Conservation (phyloP, 2,329 filamentous ascomycete genomes). For the Stagonosporopsis chrysanthemi region DNA sequence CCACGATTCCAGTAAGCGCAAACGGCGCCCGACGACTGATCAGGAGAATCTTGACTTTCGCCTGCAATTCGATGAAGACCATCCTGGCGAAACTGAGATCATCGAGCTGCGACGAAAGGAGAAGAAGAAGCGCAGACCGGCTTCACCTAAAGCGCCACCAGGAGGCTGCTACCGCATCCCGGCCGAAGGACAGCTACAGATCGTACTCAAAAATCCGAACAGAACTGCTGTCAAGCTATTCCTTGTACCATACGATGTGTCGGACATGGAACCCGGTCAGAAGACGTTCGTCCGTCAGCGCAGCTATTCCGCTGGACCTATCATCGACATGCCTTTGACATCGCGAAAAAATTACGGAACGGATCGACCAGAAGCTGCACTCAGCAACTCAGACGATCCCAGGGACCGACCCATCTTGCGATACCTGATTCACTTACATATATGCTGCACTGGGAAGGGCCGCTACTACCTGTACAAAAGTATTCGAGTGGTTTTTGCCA, state of each 20-base stretch:
- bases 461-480: conserved; percentile 91
- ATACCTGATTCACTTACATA: conserved; percentile 91
- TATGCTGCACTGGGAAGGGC: conserved; percentile 84
- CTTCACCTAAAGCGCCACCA: conserved; percentile 71
- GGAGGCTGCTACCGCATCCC: conserved; percentile 94
- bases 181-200: conserved; percentile 91
- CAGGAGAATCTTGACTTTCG: conserved; percentile 38
- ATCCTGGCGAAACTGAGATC: conserved; percentile 21
- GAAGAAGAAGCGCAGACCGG: conserved; percentile 65
- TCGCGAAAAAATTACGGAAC: conserved; percentile 58
- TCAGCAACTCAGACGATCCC: conserved; percentile 58
- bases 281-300: conserved; percentile 97
- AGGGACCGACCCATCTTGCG: conserved; percentile 77
- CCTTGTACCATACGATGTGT: conserved; percentile 88
- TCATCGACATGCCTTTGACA: conserved; percentile 72
- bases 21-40: conserved; percentile 40
- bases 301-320: conserved; percentile 86
- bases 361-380: conserved; percentile 61
- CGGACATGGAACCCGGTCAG: conserved; percentile 89
- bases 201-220: conserved; percentile 97
- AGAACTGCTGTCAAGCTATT: conserved; percentile 98
- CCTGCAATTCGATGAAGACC: conserved; percentile 29
- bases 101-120: conserved; percentile 56
- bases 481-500: conserved; percentile 94
- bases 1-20: conserved; percentile 52